These are phyloP conservation scores for Acidiella bohemica DNA, from an alignment of 495 filamentous ascomycete genomes.

Conservation along the genomic window DNA sequence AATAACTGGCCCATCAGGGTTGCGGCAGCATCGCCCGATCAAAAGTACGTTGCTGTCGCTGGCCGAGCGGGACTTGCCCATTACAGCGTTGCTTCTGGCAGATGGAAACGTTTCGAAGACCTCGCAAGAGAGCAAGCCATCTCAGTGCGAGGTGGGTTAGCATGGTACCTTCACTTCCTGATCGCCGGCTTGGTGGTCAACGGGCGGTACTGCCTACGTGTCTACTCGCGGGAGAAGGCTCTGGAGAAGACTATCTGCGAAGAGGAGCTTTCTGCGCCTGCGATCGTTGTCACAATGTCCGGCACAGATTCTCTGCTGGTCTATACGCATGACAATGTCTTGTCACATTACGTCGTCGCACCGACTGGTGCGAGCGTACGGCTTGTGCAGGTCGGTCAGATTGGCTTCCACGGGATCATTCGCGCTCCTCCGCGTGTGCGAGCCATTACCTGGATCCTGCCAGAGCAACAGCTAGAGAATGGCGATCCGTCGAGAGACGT, in stretches of 20 bases:
- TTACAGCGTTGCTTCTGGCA: constrained; percentile 84
- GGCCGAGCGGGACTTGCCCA: constrained; percentile 87
- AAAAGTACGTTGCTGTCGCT: constrained; percentile 86
- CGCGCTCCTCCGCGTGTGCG: constrained; percentile 82
- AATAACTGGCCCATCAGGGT: constrained; percentile 87
- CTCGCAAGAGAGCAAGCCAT: constrained; percentile 74
- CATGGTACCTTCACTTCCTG: constrained; percentile 93
- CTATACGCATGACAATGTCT: constrained; percentile 90
- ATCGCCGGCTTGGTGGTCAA: constrained; percentile 86
- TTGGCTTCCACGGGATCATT: constrained; percentile 92
- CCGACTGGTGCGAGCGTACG: constrained; percentile 42
- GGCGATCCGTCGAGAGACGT: constrained; percentile 96
- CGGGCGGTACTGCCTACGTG: constrained; percentile 67
- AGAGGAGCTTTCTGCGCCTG: constrained; percentile 66
- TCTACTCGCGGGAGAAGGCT: constrained; percentile 76
- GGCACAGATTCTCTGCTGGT: constrained; percentile 91
- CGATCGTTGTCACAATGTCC: constrained; percentile 72
- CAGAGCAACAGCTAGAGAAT: constrained; percentile 78
- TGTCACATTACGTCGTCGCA: constrained; percentile 87
- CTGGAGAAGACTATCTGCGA: constrained; percentile 63
- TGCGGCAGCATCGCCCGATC: constrained; percentile 76
- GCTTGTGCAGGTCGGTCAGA: constrained; percentile 85
- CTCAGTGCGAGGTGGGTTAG: constrained; percentile 88
- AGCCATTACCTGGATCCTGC: constrained; percentile 88
- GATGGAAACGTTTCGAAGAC: constrained; percentile 91